These are phyloP conservation scores for Dacryopinax spathularia DNA, from an alignment of 768 basidiomycete genomes.

Conservation along the genomic window DNA sequence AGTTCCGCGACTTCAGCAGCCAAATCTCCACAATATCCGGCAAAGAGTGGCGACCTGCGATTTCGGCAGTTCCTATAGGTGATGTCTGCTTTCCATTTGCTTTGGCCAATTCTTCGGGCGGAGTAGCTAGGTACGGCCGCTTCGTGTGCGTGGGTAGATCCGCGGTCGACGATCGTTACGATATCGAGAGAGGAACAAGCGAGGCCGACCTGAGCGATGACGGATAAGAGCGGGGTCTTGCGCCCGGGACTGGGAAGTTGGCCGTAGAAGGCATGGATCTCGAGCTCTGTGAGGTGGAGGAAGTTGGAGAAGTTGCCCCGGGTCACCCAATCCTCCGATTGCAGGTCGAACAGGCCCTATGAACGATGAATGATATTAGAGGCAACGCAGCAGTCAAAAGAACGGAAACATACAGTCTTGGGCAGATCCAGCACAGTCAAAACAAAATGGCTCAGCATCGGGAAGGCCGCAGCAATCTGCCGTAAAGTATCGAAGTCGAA, in stretches of 20 bases:
- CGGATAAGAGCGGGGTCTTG: not conserved
- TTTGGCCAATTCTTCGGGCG: too few species aligned
- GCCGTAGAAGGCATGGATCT: not conserved
- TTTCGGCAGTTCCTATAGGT: not conserved
- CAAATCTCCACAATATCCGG: not conserved
- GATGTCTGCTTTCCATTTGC: not conserved
- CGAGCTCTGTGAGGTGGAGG: not conserved
- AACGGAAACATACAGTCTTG: not conserved
- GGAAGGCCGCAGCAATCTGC: not conserved
- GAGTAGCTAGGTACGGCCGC: not conserved
- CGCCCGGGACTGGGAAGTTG: not conserved
- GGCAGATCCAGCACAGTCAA: not conserved
- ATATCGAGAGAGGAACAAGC: not conserved
- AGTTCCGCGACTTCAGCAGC: constrained; percentile 13
- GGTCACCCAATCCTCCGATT: not conserved
- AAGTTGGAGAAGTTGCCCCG: not conserved
- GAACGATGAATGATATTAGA: too few species aligned
- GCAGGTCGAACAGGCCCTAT: not conserved
- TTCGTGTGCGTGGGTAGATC: not conserved
- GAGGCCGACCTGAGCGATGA: not conserved
- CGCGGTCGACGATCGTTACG: not conserved
- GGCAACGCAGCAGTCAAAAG: too few species aligned
- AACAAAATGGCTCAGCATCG: not conserved
- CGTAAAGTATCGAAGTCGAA: not conserved
- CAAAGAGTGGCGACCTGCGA: not conserved